Conservation (phyloP, 2,329 filamentous ascomycete species). For the Chaetomium olivaceum region DNA sequence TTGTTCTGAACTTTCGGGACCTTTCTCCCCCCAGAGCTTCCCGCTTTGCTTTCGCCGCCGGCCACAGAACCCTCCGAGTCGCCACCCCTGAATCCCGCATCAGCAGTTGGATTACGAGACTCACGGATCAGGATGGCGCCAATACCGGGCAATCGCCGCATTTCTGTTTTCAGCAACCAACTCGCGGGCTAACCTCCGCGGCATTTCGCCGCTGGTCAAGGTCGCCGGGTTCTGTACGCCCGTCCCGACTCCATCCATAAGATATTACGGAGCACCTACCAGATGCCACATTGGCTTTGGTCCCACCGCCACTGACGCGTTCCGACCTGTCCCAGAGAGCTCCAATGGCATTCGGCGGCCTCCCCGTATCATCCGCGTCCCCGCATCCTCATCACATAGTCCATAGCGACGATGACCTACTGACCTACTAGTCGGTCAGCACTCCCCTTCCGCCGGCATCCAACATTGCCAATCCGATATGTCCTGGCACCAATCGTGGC, state of each 20-base stretch:
- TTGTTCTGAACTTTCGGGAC: too few relatives aligned
- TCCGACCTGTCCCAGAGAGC: background rate
- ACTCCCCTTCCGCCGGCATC: background rate
- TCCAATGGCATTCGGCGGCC: background rate
- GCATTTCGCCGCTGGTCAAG: background rate
- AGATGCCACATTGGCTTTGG: background rate
- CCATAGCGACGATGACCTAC: background rate
- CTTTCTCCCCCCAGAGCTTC: background rate
- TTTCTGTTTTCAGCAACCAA: background rate
- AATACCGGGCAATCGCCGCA: background rate
- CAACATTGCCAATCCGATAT: background rate
- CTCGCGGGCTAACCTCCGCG: background rate
- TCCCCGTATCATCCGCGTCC: background rate
- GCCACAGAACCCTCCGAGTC: background rate
- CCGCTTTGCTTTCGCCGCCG: background rate
- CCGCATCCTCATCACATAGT: background rate
- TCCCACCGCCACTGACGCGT: background rate
- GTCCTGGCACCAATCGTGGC: background rate
- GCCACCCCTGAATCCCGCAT: background rate
- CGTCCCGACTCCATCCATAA: too few relatives aligned
- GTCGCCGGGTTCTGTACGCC: too few relatives aligned
- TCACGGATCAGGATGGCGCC: background rate
- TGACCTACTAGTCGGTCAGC: background rate
- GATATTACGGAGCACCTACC: too few relatives aligned
- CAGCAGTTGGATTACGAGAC: background rate